Conservation (phyloP, 768 basidiomycete species). For the Suillus ampliporus region DNA sequence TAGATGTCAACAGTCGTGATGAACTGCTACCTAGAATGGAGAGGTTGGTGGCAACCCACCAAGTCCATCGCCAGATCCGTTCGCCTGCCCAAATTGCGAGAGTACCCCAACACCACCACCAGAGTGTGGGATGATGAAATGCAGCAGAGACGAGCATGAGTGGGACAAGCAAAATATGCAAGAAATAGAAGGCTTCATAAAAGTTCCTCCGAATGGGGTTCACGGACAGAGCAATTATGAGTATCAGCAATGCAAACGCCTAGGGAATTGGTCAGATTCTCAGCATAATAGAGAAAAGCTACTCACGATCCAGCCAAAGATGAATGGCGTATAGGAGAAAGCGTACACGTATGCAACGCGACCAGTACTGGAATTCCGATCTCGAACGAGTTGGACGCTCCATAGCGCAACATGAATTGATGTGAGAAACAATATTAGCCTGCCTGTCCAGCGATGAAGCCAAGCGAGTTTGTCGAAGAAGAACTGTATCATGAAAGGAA, state of each 20-base stretch:
- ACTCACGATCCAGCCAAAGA: conserved; percentile 64
- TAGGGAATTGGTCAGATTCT: conserved; percentile 29
- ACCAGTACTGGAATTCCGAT: conserved; percentile 49
- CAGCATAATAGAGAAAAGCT: conserved; percentile 15
- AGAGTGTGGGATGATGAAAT: conserved; percentile 69
- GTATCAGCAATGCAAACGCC: conserved; percentile 61
- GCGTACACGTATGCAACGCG: conserved; percentile 54
- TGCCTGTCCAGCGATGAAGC: conserved; percentile 74
- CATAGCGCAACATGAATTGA: conserved; percentile 67
- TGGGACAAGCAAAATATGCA: conserved; percentile 68
- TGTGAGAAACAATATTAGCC: conserved; percentile 70
- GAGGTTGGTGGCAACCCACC: conserved; percentile 67
- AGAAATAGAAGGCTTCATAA: conserved; percentile 70
- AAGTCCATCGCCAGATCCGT: conserved; percentile 57
- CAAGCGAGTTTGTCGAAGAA: conserved; percentile 77
- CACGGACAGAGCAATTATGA: conserved; percentile 58
- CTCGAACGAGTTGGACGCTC: conserved; percentile 67
- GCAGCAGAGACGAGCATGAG: conserved; percentile 64
- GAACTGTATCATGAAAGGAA: conserved; percentile 64
- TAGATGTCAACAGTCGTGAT: neutral
- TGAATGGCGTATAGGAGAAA: conserved; percentile 64
- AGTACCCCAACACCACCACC: conserved; percentile 73
- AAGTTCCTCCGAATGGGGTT: conserved; percentile 53
- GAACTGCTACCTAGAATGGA: conserved; percentile 40
- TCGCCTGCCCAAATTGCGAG: conserved; percentile 68